Percentiles rank a stretch among this genome's conserved stretches.
Conservation (phyloP, 2,329 filamentous ascomycete species). For the Kalmusia sp. region DNA sequence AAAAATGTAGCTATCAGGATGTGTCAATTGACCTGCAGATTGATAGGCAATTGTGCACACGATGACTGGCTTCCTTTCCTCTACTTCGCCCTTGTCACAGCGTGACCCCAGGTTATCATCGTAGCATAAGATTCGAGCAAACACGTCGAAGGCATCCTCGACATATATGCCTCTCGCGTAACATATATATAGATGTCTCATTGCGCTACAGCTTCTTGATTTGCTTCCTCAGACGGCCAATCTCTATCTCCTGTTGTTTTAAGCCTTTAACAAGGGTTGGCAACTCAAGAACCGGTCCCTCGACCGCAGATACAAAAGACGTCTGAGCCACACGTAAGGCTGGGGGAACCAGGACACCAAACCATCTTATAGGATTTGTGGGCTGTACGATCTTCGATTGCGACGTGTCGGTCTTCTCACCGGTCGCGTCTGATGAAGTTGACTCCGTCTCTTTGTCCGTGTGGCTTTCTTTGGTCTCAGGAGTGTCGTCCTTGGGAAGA, state of each 20-base stretch:
- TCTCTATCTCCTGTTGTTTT: constrained; percentile 70
- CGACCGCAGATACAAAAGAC: constrained; percentile 63
- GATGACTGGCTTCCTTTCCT: too few relatives aligned
- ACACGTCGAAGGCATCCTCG: too few relatives aligned
- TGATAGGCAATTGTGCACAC: too few relatives aligned
- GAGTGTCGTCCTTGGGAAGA: neutral
- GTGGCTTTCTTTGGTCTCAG: neutral
- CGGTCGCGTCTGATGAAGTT: too few relatives aligned
- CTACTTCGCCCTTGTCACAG: too few relatives aligned
- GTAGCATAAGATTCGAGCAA: too few relatives aligned
- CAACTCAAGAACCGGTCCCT: constrained; percentile 64
- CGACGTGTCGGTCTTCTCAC: neutral
- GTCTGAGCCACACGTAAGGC: constrained; percentile 64
- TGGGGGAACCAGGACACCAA: constrained; percentile 60
- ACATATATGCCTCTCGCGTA: neutral
- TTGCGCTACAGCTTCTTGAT: constrained; percentile 46
- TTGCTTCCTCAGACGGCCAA: constrained; percentile 63
- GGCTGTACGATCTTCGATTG: neutral
- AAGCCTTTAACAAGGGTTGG: constrained; percentile 67
- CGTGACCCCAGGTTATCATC: too few relatives aligned
- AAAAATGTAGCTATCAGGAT: too few relatives aligned
- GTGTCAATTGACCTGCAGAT: too few relatives aligned
- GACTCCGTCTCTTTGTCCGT: neutral
- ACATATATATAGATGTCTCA: neutral
- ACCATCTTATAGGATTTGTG: constrained; percentile 60